A percentile compares a stretch with the other conserved stretches of the same genome.
phyloP scores from a whole-genome alignment of 177 flowering plant species.

The Vitis hybrid region DNA sequence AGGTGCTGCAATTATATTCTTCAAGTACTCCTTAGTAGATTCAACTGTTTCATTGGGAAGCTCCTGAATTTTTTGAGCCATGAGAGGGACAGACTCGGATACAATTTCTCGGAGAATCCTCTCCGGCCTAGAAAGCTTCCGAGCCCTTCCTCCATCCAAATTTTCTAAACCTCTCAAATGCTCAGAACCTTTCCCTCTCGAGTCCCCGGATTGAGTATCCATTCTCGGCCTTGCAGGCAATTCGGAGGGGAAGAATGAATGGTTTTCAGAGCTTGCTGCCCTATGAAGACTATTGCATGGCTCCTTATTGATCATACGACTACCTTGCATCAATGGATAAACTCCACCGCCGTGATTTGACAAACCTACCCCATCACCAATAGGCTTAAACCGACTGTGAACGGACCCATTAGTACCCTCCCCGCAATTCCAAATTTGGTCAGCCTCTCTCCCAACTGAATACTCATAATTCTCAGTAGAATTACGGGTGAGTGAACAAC shows the following conservation, averaged over 20 bases:
- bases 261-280: constrained; percentile 58
- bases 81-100: constrained; percentile 51
- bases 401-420: constrained; percentile 98
- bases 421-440: constrained; percentile 80
- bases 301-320: constrained; percentile 42
- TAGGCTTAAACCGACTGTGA: constrained; percentile 88
- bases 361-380: constrained; percentile 73
- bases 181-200: constrained; percentile 58
- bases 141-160: constrained; percentile 41
- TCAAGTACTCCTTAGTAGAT: constrained; percentile 60
- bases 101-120: constrained; percentile 68
- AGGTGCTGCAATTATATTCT: constrained; percentile 42
- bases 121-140: constrained; percentile 57
- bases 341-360: constrained; percentile 49
- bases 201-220: constrained; percentile 55
- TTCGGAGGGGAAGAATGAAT: constrained; percentile 87
- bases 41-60: constrained; percentile 58
- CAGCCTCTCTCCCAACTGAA: constrained; percentile 65
- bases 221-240: constrained; percentile 71
- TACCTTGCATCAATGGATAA: constrained; percentile 37
- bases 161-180: constrained; percentile 44
- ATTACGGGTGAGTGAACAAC: constrained; percentile 83
- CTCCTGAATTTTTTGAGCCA: constrained; percentile 64
- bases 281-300: constrained; percentile 40
- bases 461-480: constrained; percentile 73